Evolutionary conservation across 2,329 filamentous ascomycete species (phyloP).

Genomic region (Fusarium robinianum): DNA sequence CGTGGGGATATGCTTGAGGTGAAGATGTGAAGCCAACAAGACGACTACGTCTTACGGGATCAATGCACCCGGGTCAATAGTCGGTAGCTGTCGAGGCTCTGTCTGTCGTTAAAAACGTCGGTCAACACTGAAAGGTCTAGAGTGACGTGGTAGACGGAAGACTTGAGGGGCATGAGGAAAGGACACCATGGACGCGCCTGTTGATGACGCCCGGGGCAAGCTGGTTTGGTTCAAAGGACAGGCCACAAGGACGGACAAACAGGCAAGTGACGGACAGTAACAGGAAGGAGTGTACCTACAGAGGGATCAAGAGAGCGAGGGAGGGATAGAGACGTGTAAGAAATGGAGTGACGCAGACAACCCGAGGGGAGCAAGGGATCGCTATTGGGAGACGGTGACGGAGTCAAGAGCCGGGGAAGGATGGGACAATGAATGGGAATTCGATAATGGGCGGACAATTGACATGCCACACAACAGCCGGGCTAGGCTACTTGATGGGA

Average conservation of each 20-base stretch:
- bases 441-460: conserved; percentile 19
- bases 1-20: conserved; percentile 1
- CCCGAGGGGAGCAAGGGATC: conserved; percentile 8
- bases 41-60: neutral
- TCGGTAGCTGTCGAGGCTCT: too few relatives aligned
- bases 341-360: conserved; percentile 15
- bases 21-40: neutral
- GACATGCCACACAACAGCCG: conserved; percentile 25
- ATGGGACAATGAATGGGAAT: conserved; percentile 18
- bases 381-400: conserved; percentile 13
- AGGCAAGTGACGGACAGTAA: conserved; percentile 1
- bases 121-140: too few relatives aligned
- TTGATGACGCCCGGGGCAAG: too few relatives aligned
- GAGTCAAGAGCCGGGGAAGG: conserved; percentile 13
- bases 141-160: too few relatives aligned
- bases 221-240: too few relatives aligned
- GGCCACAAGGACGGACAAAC: too few relatives aligned
- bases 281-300: conserved; percentile 5
- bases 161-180: neutral
- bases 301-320: conserved; percentile 16
- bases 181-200: too few relatives aligned
- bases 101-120: too few relatives aligned
- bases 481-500: conserved; percentile 19
- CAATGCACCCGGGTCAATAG: too few relatives aligned
- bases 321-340: conserved; percentile 23